Base-by-base conservation (phyloP, 768 basidiomycete genomes). In the Kwoniella mangroviensis region DNA sequence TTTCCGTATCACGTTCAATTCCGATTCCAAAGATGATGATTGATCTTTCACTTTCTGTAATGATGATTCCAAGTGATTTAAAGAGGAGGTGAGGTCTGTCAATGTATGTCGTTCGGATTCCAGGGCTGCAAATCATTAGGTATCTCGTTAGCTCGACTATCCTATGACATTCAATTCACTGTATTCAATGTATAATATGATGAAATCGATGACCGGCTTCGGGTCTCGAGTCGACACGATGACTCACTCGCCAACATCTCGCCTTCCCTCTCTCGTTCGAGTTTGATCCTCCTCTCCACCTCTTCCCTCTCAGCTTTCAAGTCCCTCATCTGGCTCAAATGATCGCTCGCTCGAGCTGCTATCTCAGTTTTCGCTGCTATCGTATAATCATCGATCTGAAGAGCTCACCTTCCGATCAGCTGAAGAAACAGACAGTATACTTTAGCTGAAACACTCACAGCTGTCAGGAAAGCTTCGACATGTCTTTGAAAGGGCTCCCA, bases 261-360 rank as follows among this genome's bases (percentile, higher is more conserved):
- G 40, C 92, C 90, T 83, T 94, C 93, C 75, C 86, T 87, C 62
- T 91, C 79, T 74, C 93, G 91, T 83, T 91, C 93, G 54, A 89
- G 85, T 64, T 88, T 89, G 1, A 88, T 93, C 82, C 93, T 90
- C 0, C 85, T 76, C 79, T 94, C 91, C 0, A 89, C 85, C 9
- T 87, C 85, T 54, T 88, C 86, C 10, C 84, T 87, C 79, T 88
- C 88, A 59, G 93, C 93, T 9, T 83, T 68, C 0, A 89, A 71
- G 69, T 86, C 87, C 78, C 90, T 91, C 83, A 88, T 89, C 79
- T 89, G 89, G 1, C 86, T 81, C 1, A 84, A 84, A 76, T 93
- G 90, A 19, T 86, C 84, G 45, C 87, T 87, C 56, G 90, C 87
- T 58, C 90, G 86, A 63, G 90, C 88, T 15, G 89, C 86, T 73